phyloP scores from a whole-genome alignment of 2,329 filamentous ascomycete genomes.

The Cryphonectria parasitica region DNA sequence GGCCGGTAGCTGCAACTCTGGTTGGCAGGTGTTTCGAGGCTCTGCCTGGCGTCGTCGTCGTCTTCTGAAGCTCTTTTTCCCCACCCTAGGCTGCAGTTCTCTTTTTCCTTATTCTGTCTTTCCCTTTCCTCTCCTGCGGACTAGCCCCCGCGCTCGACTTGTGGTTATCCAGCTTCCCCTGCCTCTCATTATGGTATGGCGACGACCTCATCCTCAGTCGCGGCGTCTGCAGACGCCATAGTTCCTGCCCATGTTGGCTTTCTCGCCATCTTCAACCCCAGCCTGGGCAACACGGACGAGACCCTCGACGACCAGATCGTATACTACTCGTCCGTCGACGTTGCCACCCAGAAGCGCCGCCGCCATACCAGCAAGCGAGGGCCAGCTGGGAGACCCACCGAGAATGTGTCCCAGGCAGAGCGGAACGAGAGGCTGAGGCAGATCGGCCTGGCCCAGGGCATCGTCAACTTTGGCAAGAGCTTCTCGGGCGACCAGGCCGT shows the following conservation, averaged over 20 bases:
- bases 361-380: conserved; percentile 40
- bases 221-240: conserved; percentile 38
- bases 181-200: conserved; percentile 16
- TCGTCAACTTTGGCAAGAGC: conserved; percentile 88
- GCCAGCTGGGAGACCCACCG: conserved; percentile 46
- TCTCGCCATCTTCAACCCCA: conserved; percentile 93
- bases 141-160: not conserved
- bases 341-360: conserved; percentile 45
- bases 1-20: not conserved
- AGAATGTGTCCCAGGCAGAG: conserved; percentile 61
- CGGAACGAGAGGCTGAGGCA: conserved; percentile 87
- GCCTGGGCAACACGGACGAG: conserved; percentile 64
- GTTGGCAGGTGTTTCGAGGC: not conserved
- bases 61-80: too few species aligned
- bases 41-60: not conserved
- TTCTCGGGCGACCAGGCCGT: conserved; percentile 80
- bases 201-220: conserved; percentile 15
- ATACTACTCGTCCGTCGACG: conserved; percentile 77
- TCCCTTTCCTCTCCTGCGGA: not conserved
- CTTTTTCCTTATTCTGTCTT: not conserved
- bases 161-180: not conserved
- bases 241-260: conserved; percentile 86
- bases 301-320: conserved; percentile 81
- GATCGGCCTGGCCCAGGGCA: conserved; percentile 94
- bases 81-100: not conserved